Percentiles rank a stretch among this genome's conserved stretches.
phyloP scores from a whole-genome alignment of 805 yeast species.

The Grigorovia humatica region DNA sequence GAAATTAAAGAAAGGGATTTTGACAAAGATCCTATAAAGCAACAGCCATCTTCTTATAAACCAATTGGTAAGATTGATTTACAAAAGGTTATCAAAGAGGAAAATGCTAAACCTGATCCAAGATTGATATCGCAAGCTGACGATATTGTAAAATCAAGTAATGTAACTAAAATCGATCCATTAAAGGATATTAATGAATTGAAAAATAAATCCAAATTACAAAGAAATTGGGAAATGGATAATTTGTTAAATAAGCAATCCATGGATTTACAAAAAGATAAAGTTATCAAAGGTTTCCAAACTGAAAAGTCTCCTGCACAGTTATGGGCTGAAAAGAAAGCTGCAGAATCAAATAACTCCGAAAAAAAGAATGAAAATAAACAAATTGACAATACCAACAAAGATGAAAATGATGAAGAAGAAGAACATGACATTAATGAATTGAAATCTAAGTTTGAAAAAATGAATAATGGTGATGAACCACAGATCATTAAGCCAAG shows the following conservation, averaged over 20 bases:
- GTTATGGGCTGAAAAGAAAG: slow-evolving; percentile 87
- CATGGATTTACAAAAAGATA: slow-evolving; percentile 20
- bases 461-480: slow-evolving; percentile 17
- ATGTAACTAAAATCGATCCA: slow-evolving; percentile 16
- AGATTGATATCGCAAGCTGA: slow-evolving; percentile 26
- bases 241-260: slow-evolving; percentile 16
- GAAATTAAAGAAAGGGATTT: slow-evolving; percentile 40
- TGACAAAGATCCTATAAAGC: slow-evolving; percentile 35
- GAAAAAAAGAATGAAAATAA: not conserved
- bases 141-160: not conserved
- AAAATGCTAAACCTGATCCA: slow-evolving; percentile 35
- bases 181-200: slow-evolving; percentile 27
- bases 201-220: slow-evolving; percentile 27
- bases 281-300: slow-evolving; percentile 49
- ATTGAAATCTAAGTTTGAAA: slow-evolving; percentile 31
- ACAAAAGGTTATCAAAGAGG: slow-evolving; percentile 34
- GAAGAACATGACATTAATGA: slow-evolving; percentile 25
- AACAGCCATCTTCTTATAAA: slow-evolving; percentile 41
- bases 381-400: slow-evolving; percentile 8
- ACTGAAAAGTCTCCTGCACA: slow-evolving; percentile 91
- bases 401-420: slow-evolving; percentile 15
- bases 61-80: slow-evolving; percentile 55
- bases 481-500: slow-evolving; percentile 24
- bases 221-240: slow-evolving; percentile 29
- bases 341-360: slow-evolving; percentile 23